Evolutionary conservation across 106 monocot species (phyloP).

Genomic region (Cymbidium sinense): DNA sequence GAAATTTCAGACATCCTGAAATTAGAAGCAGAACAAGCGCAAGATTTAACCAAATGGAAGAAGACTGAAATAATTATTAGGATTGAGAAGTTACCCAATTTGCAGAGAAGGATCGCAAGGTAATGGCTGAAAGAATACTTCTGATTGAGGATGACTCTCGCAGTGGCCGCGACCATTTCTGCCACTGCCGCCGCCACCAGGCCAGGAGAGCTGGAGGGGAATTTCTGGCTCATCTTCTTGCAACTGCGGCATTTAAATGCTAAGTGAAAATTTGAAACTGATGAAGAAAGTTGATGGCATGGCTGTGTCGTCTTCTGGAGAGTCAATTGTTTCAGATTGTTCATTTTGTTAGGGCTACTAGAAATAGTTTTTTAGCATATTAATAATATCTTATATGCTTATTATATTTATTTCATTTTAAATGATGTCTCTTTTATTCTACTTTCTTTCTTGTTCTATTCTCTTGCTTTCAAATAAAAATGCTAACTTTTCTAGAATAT

Average conservation of each 20-base stretch:
- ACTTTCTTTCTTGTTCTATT: too few relatives aligned
- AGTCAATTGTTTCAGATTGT: too few relatives aligned
- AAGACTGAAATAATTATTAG: too few relatives aligned
- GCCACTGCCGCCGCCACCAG: background rate
- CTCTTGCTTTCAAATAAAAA: too few relatives aligned
- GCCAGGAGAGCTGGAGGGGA: slow-evolving; percentile 5
- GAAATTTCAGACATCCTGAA: background rate
- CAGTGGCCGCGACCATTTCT: background rate
- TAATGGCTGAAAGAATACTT: slow-evolving; percentile 6
- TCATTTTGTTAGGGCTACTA: too few relatives aligned
- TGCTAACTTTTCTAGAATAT: background rate
- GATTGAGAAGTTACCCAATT: slow-evolving; percentile 8
- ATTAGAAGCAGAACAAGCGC: background rate
- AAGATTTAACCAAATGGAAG: too few relatives aligned
- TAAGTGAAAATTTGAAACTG: background rate
- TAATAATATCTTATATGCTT: too few relatives aligned
- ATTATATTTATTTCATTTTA: too few relatives aligned
- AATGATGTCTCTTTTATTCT: too few relatives aligned
- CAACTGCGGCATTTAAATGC: background rate
- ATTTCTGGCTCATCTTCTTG: slow-evolving; percentile 7
- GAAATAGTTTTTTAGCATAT: too few relatives aligned
- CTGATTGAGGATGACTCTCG: background rate
- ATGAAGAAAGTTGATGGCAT: background rate
- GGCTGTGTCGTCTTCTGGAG: too few relatives aligned
- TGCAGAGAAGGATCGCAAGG: slow-evolving; percentile 3